Conservation (phyloP, 2,329 filamentous ascomycete genomes). For the Colletotrichum tropicale region DNA sequence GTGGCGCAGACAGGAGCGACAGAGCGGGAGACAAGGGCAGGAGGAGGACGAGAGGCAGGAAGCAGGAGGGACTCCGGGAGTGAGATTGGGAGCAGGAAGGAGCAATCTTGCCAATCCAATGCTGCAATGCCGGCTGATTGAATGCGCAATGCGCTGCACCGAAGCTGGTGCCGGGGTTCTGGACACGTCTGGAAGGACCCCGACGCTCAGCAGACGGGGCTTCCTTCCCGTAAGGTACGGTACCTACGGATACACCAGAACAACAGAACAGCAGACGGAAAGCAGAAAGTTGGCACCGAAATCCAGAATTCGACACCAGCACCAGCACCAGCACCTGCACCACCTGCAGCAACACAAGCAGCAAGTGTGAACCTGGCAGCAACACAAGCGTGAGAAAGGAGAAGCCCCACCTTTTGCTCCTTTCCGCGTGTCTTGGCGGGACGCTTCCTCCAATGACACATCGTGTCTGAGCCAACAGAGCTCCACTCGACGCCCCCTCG, state of each 20-base stretch:
- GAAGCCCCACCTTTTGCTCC: slow-evolving; percentile 3
- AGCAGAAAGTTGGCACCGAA: not conserved
- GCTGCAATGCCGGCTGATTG: not conserved
- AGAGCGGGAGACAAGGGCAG: not conserved
- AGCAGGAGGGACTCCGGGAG: not conserved
- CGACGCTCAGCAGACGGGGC: not conserved
- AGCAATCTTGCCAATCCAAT: not conserved
- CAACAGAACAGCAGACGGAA: not conserved
- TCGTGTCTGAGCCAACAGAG: not conserved
- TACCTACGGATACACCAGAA: not conserved
- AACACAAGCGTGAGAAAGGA: not conserved
- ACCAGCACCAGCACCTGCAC: not conserved
- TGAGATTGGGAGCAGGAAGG: not conserved
- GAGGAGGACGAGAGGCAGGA: not conserved
- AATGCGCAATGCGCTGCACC: not conserved
- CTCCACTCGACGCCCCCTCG: not conserved
- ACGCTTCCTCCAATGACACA: slow-evolving; percentile 1
- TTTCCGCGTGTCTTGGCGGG: slow-evolving; percentile 17
- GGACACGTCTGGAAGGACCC: not conserved
- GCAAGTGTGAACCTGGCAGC: not conserved
- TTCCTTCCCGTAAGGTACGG: not conserved
- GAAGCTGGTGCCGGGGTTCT: not conserved
- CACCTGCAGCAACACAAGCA: not conserved
- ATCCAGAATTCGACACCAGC: not conserved
- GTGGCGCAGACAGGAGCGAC: not conserved